These are phyloP conservation scores for Ceratocystis diversiconidia DNA, from an alignment of 2,329 filamentous ascomycete genomes.

Conservation along the genomic window DNA sequence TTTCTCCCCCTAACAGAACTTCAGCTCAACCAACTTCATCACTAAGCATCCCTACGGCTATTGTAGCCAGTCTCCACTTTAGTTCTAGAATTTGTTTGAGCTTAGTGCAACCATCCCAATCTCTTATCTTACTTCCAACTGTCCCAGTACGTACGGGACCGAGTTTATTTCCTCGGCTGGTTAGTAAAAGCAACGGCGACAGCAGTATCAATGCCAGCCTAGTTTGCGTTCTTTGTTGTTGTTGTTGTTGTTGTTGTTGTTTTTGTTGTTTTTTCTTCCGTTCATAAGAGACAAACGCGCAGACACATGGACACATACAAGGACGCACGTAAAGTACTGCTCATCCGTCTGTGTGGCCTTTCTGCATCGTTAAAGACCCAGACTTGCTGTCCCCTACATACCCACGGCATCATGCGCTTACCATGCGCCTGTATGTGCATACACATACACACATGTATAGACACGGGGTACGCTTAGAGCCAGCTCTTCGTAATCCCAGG, in stretches of 20 bases:
- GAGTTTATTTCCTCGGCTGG: not conserved
- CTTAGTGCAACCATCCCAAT: conserved; percentile 1
- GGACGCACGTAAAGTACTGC: not conserved
- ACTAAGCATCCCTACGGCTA: not conserved
- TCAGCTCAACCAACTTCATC: not conserved
- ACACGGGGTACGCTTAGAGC: not conserved
- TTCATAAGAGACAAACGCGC: not conserved
- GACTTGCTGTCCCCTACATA: not conserved
- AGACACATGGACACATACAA: not conserved
- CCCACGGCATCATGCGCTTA: not conserved
- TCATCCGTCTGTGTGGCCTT: not conserved
- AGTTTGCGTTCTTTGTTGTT: not conserved
- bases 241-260: too few species aligned
- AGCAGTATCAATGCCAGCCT: not conserved
- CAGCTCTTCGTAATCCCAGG: not conserved
- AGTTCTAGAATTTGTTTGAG: not conserved
- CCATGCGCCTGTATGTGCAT: not conserved
- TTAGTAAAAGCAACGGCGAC: not conserved
- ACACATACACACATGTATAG: not conserved
- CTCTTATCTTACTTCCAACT: not conserved
- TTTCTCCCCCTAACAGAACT: not conserved
- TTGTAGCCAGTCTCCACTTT: not conserved
- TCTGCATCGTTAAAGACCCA: not conserved
- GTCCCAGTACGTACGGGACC: not conserved
- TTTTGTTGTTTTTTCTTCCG: not conserved